phyloP scores from a whole-genome alignment of 73 alveolate species.

The Durusdinium trenchii region DNA sequence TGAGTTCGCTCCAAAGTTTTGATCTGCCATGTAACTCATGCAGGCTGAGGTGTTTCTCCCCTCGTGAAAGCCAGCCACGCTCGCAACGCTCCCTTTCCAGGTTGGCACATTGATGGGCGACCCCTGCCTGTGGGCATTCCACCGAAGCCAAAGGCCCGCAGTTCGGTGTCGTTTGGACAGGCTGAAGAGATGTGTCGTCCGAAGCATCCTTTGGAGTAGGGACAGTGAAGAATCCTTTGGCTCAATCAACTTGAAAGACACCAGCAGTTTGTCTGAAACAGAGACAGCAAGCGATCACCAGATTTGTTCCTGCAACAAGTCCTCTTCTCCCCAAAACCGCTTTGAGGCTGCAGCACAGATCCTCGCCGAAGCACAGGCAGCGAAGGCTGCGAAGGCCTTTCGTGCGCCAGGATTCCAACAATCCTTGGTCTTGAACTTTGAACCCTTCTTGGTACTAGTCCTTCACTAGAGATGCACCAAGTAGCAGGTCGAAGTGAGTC shows the following conservation, averaged over 20 bases:
- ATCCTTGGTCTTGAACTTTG: too few species aligned
- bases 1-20: background rate
- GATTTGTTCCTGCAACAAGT: background rate
- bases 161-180: too few species aligned
- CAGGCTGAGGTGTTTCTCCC: too few species aligned
- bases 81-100: background rate
- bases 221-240: too few species aligned
- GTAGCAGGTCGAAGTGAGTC: too few species aligned
- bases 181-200: too few species aligned
- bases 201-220: too few species aligned
- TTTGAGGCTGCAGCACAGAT: conserved; percentile 32
- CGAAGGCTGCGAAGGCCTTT: background rate
- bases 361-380: background rate
- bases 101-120: conserved; percentile 57
- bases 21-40: too few species aligned
- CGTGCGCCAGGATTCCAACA: background rate
- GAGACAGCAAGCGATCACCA: background rate
- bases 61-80: background rate
- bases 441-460: too few species aligned
- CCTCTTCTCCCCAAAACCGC: background rate
- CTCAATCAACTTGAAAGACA: too few species aligned
- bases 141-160: conserved; percentile 44
- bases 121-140: conserved; percentile 36
- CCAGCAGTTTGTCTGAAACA: too few species aligned
- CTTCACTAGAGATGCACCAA: too few species aligned